phyloP scores from a whole-genome alignment of 2,329 filamentous ascomycete genomes.

The Apiospora phragmitis region DNA sequence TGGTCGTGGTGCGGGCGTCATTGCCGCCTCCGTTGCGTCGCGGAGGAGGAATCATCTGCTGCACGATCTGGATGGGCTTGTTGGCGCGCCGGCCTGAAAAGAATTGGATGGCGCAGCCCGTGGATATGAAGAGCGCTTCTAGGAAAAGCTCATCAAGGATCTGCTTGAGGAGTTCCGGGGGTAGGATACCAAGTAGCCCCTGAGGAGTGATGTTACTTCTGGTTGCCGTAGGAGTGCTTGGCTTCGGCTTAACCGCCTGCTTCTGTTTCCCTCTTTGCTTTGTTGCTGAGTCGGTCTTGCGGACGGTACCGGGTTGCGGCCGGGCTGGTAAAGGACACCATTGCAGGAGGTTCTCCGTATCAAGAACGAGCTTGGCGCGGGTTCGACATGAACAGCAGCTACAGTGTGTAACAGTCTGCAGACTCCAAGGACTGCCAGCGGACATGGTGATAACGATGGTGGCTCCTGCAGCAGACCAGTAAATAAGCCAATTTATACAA shows the following conservation, averaged over 20 bases:
- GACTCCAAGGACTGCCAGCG: neutral
- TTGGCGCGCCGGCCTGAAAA: neutral
- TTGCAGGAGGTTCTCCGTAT: neutral
- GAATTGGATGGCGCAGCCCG: constrained; percentile 5
- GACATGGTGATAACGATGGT: neutral
- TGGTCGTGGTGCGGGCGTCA: neutral
- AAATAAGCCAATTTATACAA: too few species aligned
- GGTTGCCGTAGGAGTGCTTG: neutral
- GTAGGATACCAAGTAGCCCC: neutral
- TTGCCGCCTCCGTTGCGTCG: neutral
- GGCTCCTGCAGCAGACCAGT: neutral
- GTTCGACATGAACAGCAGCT: neutral
- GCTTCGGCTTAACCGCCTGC: neutral
- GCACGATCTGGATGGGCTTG: neutral
- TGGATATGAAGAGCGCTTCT: neutral
- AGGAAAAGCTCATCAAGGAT: neutral
- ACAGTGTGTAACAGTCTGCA: neutral
- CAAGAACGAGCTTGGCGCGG: neutral
- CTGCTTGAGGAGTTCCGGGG: neutral
- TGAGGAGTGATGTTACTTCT: neutral
- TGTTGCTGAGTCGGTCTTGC: neutral
- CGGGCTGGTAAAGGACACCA: neutral
- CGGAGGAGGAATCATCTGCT: neutral
- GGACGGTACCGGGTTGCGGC: neutral
- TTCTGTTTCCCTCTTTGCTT: neutral